These are phyloP conservation scores for Melanogaster broomeanus DNA, from an alignment of 768 basidiomycete genomes.

Conservation along the genomic window DNA sequence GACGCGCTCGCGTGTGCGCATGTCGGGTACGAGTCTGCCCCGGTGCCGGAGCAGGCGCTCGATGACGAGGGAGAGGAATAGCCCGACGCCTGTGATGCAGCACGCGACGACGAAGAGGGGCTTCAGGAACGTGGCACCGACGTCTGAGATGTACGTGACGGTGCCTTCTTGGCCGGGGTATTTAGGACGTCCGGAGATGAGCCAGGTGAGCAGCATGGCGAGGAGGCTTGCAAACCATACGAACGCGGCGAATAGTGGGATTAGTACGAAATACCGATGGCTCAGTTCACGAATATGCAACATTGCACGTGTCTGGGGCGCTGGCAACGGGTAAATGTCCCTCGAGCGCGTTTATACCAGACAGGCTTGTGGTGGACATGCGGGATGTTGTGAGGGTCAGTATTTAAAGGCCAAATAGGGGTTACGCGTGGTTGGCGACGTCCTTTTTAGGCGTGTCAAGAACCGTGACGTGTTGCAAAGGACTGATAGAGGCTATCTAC, in stretches of 20 bases:
- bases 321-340: neutral
- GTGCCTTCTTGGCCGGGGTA: constrained; percentile 52
- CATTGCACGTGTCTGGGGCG: constrained; percentile 12
- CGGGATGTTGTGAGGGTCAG: no score
- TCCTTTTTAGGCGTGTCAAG: neutral
- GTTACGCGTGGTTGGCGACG: no score
- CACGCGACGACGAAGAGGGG: constrained; percentile 74
- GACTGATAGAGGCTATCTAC: no score
- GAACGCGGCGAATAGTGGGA: constrained; percentile 59
- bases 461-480: neutral
- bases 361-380: no score
- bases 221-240: constrained; percentile 75
- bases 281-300: constrained; percentile 11
- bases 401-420: no score
- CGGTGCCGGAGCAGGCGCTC: constrained; percentile 68
- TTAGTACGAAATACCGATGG: constrained; percentile 65
- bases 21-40: constrained; percentile 63
- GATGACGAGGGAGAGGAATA: constrained; percentile 58
- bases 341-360: constrained; percentile 7
- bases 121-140: constrained; percentile 73
- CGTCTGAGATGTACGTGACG: constrained; percentile 77
- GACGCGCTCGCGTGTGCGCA: constrained; percentile 56
- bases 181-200: constrained; percentile 55
- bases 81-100: constrained; percentile 59
- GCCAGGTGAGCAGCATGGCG: constrained; percentile 73